phyloP scores from a whole-genome alignment of 2,329 filamentous ascomycete species.

The Botryotinia calthae region DNA sequence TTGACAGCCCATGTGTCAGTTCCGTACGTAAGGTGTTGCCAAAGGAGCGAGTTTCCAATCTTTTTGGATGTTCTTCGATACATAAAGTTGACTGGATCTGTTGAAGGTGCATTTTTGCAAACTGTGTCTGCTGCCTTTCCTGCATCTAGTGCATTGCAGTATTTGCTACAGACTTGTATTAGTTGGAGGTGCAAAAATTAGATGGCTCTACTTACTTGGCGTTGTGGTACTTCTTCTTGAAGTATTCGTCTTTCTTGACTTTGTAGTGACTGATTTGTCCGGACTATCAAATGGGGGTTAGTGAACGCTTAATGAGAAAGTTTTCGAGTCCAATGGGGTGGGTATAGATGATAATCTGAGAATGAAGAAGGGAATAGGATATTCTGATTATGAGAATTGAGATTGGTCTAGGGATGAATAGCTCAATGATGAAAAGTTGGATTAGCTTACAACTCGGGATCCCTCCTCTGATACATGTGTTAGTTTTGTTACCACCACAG shows the following conservation, averaged over 20 bases:
- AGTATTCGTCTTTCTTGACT: neutral
- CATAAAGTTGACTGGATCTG: slow-evolving; percentile 17
- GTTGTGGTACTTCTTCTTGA: slow-evolving; percentile 13
- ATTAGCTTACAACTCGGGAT: neutral
- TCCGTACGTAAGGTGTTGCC: slow-evolving; percentile 16
- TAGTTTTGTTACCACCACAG: neutral
- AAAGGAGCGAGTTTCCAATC: slow-evolving; percentile 12
- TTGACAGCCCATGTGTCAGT: slow-evolving; percentile 18
- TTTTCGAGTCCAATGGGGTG: neutral
- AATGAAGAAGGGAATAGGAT: neutral
- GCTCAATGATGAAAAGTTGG: neutral
- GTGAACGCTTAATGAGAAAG: neutral
- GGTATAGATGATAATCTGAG: neutral
- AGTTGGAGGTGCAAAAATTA: neutral
- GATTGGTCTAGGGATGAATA: neutral
- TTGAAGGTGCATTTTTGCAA: neutral
- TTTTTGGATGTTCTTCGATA: slow-evolving; percentile 18
- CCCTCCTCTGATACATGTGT: neutral
- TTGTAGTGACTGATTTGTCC: slow-evolving; percentile 14
- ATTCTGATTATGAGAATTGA: no score
- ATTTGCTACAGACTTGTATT: neutral
- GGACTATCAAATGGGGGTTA: neutral
- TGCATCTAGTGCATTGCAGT: neutral
- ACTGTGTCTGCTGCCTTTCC: slow-evolving; percentile 1
- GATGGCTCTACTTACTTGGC: neutral